Evolutionary conservation across 2,329 filamentous ascomycete genomes (phyloP).

Genomic region (Helicocarpus griseus): DNA sequence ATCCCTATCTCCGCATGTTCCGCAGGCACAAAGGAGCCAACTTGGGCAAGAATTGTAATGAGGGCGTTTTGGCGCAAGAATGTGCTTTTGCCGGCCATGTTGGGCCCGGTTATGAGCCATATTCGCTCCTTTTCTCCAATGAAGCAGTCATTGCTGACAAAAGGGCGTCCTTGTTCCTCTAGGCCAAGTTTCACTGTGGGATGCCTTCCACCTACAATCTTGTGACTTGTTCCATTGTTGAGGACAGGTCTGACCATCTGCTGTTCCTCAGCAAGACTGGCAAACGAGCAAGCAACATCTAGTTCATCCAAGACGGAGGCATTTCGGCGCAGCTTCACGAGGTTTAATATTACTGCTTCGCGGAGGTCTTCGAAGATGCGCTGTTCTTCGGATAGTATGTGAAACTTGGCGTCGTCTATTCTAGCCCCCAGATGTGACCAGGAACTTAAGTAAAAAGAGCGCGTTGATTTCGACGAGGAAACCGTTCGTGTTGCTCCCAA

Average conservation of each 20-base stretch:
- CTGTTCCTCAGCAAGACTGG: conserved; percentile 65
- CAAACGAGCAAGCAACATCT: conserved; percentile 81
- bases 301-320: conserved; percentile 87
- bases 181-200: conserved; percentile 84
- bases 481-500: conserved; percentile 47
- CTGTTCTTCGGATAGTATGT: conserved; percentile 77
- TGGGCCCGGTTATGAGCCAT: conserved; percentile 68
- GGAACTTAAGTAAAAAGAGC: conserved; percentile 70
- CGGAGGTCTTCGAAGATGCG: conserved; percentile 67
- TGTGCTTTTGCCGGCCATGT: conserved; percentile 97
- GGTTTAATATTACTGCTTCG: conserved; percentile 64
- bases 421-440: conserved; percentile 75
- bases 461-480: conserved; percentile 71
- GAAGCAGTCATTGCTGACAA: conserved; percentile 77
- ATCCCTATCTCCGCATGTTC: conserved; percentile 76
- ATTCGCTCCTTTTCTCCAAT: conserved; percentile 66
- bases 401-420: conserved; percentile 66
- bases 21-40: conserved; percentile 86
- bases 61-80: conserved; percentile 93
- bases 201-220: conserved; percentile 78
- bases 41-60: conserved; percentile 86
- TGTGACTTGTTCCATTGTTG: conserved; percentile 55
- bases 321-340: conserved; percentile 80
- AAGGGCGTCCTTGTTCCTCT: conserved; percentile 65
- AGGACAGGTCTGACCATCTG: conserved; percentile 64